Evolutionary conservation across 495 filamentous ascomycete species (phyloP), one percentile per base, ranked within the genome.

Genomic region (Tuber umbilicatum): DNA sequence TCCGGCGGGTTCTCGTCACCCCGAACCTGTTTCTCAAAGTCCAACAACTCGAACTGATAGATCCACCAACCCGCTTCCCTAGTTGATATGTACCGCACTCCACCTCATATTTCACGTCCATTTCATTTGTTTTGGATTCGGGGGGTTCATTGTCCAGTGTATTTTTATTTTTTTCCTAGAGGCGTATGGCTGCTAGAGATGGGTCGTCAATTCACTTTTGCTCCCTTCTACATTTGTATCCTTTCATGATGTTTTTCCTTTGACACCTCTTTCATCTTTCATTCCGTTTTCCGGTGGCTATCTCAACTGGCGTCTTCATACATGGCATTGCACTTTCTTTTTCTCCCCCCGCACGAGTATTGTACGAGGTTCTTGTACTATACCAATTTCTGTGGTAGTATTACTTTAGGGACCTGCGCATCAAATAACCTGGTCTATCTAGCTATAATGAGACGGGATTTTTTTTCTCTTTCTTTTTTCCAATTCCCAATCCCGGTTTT

Each of bases 181-280:
- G 55, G 55, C 55, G 55, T 64, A 64, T 64, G 55, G 55, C 31
- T 64, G 55, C 27, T 64, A 64, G 55, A 64, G 27, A 64, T 64
- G 55, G 55, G 55, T 64, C 27, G 55, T 64, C 12, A 64, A 35
- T 64, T 35, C 55, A 27, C 55, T 64, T 64, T 64, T 35, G 27
- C 27, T 64, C 55, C 27, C 27, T 35, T 64, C 55, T 16, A 64
- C 55, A 17, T 27, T 27, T 64, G 55, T 64, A 35, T 35, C 55
- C 55, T 64, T 7, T 35, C 55, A 35, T 31, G 55, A 35, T 64
- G 12, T 31, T 31, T 64, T 64, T 3, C 55, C 14, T 35, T 35
- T 64, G 12, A 64, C 31, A 4, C 55, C 55, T 64, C 55, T 64
- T 31, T 31, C 14, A 64, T 4, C 0, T 17, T 5, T 35, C 55